phyloP scores from a whole-genome alignment of 768 basidiomycete species.

The Boletus vermiculosoides region DNA sequence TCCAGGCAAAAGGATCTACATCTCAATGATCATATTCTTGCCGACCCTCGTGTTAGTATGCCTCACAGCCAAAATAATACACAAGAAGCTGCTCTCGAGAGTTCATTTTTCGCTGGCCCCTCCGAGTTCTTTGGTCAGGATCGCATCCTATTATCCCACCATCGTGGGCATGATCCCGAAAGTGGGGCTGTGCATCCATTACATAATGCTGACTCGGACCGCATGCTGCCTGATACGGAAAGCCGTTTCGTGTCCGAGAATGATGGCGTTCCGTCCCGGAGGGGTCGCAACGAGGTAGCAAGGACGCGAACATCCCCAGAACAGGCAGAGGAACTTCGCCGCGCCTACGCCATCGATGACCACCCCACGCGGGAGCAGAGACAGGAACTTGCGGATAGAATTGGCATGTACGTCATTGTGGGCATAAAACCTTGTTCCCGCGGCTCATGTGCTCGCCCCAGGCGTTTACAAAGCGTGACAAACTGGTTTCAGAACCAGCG shows the following conservation, averaged over 20 bases:
- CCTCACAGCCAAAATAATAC: constrained; percentile 6
- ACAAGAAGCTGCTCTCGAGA: constrained; percentile 25
- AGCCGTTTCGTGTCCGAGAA: constrained; percentile 54
- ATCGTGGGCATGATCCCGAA: constrained; percentile 31
- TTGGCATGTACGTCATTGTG: constrained; percentile 66
- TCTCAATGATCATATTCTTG: constrained; percentile 29
- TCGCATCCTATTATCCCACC: constrained; percentile 33
- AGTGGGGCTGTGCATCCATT: constrained; percentile 24
- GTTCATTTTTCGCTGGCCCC: constrained; percentile 33
- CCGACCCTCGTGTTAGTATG: constrained; percentile 12
- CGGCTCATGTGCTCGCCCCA: constrained; percentile 38
- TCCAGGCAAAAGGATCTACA: constrained; percentile 34
- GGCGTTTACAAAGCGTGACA: constrained; percentile 77
- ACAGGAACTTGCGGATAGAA: constrained; percentile 60
- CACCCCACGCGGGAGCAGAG: constrained; percentile 70
- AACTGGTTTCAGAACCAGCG: constrained; percentile 91
- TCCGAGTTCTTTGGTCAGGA: constrained; percentile 33
- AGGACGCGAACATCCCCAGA: constrained; percentile 62
- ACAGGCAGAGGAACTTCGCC: constrained; percentile 69
- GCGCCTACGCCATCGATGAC: constrained; percentile 58
- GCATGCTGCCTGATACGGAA: constrained; percentile 50
- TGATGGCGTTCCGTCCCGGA: constrained; percentile 35
- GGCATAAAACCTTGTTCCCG: constrained; percentile 6
- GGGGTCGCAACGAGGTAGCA: constrained; percentile 30
- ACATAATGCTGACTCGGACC: constrained; percentile 46